Conservation (phyloP, 345 rosid genomes). For the Eucalyptus guilfoylei region DNA sequence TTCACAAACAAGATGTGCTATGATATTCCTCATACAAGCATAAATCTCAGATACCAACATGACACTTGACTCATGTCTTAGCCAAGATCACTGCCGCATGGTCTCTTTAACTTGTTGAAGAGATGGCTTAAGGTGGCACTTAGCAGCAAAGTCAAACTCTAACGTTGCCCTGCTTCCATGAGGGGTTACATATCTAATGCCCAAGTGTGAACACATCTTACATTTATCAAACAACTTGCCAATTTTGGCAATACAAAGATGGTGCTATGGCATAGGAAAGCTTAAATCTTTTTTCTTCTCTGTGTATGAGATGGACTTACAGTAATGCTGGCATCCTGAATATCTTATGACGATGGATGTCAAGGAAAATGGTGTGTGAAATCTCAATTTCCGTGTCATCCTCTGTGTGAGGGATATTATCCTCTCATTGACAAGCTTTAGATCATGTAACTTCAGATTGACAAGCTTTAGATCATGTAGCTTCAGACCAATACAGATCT, state of each 20-base stretch:
- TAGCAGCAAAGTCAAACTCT: not conserved
- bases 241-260: not conserved
- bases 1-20: not conserved
- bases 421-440: not conserved
- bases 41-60: not conserved
- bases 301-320: not conserved
- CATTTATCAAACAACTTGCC: not conserved
- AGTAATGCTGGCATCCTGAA: not conserved
- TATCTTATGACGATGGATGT: not conserved
- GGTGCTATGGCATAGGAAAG: not conserved
- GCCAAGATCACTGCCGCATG: not conserved
- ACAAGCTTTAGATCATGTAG: not conserved
- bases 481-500: not conserved
- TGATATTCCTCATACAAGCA: not conserved
- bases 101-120: not conserved
- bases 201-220: not conserved
- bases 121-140: not conserved
- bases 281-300: not conserved
- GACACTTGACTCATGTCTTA: not conserved
- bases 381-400: not conserved
- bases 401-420: not conserved
- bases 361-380: not conserved
- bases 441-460: not conserved
- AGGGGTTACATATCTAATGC: not conserved
- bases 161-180: not conserved